A percentile compares a stretch with the other conserved stretches of the same genome.
phyloP scores from a whole-genome alignment of 2,329 filamentous ascomycete genomes.

The Alternaria gansuensis region DNA sequence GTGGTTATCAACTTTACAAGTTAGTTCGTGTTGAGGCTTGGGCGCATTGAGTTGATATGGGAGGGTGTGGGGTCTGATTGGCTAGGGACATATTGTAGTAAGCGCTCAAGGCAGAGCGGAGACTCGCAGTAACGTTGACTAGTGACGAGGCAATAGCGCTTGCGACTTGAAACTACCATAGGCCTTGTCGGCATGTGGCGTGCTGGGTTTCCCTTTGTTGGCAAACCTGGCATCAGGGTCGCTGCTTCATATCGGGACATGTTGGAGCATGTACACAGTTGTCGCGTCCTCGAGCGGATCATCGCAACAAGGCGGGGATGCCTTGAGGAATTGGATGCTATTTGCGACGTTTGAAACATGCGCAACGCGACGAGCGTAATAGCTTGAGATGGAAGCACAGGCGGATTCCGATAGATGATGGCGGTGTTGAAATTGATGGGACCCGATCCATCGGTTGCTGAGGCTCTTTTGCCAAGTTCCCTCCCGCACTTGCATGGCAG shows the following conservation, averaged over 20 bases:
- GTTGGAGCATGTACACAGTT: slow-evolving; percentile 19
- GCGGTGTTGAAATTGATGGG: not conserved
- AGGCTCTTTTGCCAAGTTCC: slow-evolving; percentile 8
- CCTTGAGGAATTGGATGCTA: slow-evolving; percentile 8
- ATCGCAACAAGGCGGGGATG: slow-evolving; percentile 6
- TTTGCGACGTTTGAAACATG: slow-evolving; percentile 12
- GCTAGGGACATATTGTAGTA: slow-evolving; percentile 23
- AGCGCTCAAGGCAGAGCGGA: slow-evolving; percentile 33
- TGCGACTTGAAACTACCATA: slow-evolving; percentile 37
- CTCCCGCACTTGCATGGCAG: slow-evolving; percentile 13
- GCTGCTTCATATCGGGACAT: slow-evolving; percentile 17
- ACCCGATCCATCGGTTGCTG: slow-evolving; percentile 14
- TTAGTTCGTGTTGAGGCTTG: slow-evolving; percentile 31
- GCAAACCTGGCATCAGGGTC: slow-evolving; percentile 10
- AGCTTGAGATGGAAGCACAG: slow-evolving; percentile 1
- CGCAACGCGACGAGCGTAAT: slow-evolving; percentile 4
- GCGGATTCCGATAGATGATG: not conserved
- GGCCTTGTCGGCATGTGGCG: slow-evolving; percentile 15
- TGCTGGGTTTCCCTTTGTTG: slow-evolving; percentile 18
- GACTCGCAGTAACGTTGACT: slow-evolving; percentile 35
- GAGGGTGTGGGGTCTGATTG: slow-evolving; percentile 28
- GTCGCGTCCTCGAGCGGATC: slow-evolving; percentile 12
- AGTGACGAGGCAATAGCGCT: slow-evolving; percentile 45
- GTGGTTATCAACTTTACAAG: slow-evolving; percentile 31
- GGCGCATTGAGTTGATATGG: slow-evolving; percentile 26